phyloP scores from a whole-genome alignment of 1,284 basidiomycete species.

The Austroboletus novae-zelandiae region DNA sequence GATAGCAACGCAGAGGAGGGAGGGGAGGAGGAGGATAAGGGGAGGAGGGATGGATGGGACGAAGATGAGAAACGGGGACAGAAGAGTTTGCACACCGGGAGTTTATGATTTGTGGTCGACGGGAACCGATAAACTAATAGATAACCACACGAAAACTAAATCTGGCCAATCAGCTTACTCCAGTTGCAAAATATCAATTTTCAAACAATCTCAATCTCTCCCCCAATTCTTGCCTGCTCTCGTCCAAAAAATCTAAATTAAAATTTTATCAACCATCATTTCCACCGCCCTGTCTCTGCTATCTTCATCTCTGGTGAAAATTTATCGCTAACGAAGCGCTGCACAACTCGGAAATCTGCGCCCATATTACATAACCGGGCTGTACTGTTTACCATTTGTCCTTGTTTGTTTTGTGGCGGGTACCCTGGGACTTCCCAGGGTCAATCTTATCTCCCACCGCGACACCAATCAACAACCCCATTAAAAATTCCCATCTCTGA shows the following conservation, averaged over 20 bases:
- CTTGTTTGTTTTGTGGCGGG: conserved; percentile 25
- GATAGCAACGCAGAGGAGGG: background rate
- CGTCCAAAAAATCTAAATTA: conserved; percentile 6
- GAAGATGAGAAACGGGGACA: conserved; percentile 25
- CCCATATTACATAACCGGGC: conserved; percentile 30
- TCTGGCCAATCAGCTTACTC: conserved; percentile 37
- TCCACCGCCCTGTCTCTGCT: conserved; percentile 1
- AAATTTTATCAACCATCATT: background rate
- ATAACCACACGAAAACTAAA: conserved; percentile 34
- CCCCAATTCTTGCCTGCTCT: background rate
- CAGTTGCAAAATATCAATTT: conserved; percentile 28
- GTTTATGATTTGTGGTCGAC: conserved; percentile 37
- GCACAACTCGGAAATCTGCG: conserved; percentile 29
- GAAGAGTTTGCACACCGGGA: conserved; percentile 24
- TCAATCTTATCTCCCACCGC: conserved; percentile 34
- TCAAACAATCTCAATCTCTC: conserved; percentile 15
- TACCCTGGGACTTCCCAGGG: conserved; percentile 22
- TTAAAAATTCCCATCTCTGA: conserved; percentile 11
- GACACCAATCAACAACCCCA: conserved; percentile 1
- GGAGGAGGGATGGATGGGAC: background rate
- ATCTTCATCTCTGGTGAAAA: conserved; percentile 25
- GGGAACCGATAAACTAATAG: conserved; percentile 38
- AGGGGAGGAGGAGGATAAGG: background rate
- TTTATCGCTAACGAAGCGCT: conserved; percentile 30
- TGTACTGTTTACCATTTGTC: conserved; percentile 21